These are phyloP conservation scores for Magnaporthiopsis rhizophila DNA, from an alignment of 2,329 filamentous ascomycete genomes.

Conservation along the genomic window DNA sequence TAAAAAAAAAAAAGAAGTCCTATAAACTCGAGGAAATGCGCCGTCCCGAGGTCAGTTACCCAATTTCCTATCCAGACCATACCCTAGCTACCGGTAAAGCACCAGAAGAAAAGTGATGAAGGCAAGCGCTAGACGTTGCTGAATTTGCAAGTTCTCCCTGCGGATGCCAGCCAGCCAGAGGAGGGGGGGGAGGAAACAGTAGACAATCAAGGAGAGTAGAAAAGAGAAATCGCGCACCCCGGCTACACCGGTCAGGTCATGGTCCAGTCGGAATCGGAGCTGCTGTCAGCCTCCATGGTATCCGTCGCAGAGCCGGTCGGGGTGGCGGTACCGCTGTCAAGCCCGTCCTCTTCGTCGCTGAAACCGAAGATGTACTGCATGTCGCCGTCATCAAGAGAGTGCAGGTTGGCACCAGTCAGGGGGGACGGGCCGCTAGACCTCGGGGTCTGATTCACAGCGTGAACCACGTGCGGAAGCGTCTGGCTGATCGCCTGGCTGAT, in stretches of 20 bases:
- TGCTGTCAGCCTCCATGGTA: slow-evolving; percentile 13
- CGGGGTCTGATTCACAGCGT: too few relatives aligned
- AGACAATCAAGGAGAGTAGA: too few relatives aligned
- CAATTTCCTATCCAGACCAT: too few relatives aligned
- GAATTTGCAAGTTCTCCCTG: too few relatives aligned
- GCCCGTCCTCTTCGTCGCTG: slow-evolving; percentile 3
- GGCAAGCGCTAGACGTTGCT: too few relatives aligned
- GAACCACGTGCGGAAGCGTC: slow-evolving; percentile 14
- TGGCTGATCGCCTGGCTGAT: slow-evolving; percentile 14
- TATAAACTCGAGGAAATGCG: too few relatives aligned
- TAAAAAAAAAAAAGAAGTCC: too few relatives aligned
- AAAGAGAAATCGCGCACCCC: background rate
- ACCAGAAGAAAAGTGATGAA: background rate
- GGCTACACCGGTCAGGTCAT: background rate
- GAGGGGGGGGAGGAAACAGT: background rate
- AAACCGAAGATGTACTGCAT: background rate
- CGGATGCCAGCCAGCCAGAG: too few relatives aligned
- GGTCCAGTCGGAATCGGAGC: slow-evolving; percentile 10
- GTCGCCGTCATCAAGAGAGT: background rate
- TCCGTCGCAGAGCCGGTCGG: slow-evolving; percentile 4
- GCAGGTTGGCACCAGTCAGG: too few relatives aligned
- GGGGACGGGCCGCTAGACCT: too few relatives aligned
- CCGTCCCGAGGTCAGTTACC: too few relatives aligned
- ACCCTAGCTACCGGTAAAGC: too few relatives aligned
- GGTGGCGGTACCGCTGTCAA: slow-evolving; percentile 4